Percentiles rank a stretch among this genome's conserved stretches.
These are phyloP conservation scores for Anthoceros angustus DNA, from an alignment of 225 moss, liverwort and hornwort species.

Conservation along the genomic window DNA sequence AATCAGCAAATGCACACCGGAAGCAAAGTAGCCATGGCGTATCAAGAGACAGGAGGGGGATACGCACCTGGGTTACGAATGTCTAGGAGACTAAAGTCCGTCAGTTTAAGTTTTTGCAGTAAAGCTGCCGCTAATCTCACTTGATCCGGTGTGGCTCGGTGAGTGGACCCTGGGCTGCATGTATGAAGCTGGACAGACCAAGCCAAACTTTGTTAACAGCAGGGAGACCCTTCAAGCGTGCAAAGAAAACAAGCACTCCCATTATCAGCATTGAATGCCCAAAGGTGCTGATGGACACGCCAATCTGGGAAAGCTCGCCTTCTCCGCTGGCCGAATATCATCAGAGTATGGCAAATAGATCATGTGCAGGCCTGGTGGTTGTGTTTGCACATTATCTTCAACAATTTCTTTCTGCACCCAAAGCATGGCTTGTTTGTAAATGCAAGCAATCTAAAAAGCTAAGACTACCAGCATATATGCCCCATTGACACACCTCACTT, in stretches of 20 bases:
- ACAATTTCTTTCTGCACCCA: constrained; percentile 43
- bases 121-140: not conserved
- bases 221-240: no score
- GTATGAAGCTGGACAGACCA: not conserved
- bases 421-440: not conserved
- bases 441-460: not conserved
- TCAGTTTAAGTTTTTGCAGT: not conserved
- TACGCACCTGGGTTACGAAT: not conserved
- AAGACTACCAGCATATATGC: not conserved
- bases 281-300: no score
- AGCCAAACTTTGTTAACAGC: no score
- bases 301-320: constrained; percentile 21
- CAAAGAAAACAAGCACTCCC: no score
- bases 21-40: not conserved
- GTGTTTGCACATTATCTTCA: constrained; percentile 23
- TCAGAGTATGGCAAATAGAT: constrained; percentile 87
- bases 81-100: not conserved
- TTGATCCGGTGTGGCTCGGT: not conserved
- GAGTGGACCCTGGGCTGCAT: not conserved
- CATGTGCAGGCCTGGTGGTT: constrained; percentile 83
- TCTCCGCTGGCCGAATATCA: constrained; percentile 96
- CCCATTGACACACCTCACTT: not conserved
- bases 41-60: not conserved
- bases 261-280: no score
- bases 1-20: not conserved